Evolutionary conservation across 768 basidiomycete species (phyloP).

Genomic region (Thelephora aurantiotincta): DNA sequence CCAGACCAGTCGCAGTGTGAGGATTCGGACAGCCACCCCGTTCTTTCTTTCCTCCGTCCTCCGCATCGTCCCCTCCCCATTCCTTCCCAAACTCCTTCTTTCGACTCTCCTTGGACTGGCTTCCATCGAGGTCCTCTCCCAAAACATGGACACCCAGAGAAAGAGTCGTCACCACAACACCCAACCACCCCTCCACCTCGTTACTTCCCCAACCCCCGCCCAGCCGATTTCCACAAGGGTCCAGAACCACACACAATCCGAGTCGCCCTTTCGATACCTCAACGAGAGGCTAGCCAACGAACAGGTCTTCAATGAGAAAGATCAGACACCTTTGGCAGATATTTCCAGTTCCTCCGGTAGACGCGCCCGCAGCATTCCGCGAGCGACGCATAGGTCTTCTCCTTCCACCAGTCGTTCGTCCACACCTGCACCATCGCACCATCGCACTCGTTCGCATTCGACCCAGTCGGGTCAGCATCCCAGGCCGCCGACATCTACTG

Average conservation of each 20-base stretch:
- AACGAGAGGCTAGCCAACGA: constrained; percentile 8
- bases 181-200: constrained; percentile 7
- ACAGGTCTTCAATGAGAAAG: not conserved
- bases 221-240: constrained; percentile 5
- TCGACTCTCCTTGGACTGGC: constrained; percentile 18
- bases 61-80: constrained; percentile 5
- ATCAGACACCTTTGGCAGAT: not conserved
- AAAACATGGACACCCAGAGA: constrained; percentile 16
- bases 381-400: not conserved
- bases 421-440: not conserved
- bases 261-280: constrained; percentile 22
- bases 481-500: not conserved
- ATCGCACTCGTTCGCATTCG: not conserved
- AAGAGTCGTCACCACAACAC: not conserved
- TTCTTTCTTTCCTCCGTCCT: not conserved
- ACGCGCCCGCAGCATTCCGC: not conserved
- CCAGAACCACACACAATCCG: constrained; percentile 11
- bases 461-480: not conserved
- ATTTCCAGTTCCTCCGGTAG: not conserved
- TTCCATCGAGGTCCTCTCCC: constrained; percentile 8
- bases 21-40: not conserved
- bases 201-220: constrained; percentile 13
- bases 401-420: not conserved
- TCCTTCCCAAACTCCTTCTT: constrained; percentile 1
- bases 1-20: too few species aligned